Evolutionary conservation across 2,329 filamentous ascomycete genomes (phyloP), one percentile per base, ranked within the genome.

Genomic region (Graphilbum sp.): DNA sequence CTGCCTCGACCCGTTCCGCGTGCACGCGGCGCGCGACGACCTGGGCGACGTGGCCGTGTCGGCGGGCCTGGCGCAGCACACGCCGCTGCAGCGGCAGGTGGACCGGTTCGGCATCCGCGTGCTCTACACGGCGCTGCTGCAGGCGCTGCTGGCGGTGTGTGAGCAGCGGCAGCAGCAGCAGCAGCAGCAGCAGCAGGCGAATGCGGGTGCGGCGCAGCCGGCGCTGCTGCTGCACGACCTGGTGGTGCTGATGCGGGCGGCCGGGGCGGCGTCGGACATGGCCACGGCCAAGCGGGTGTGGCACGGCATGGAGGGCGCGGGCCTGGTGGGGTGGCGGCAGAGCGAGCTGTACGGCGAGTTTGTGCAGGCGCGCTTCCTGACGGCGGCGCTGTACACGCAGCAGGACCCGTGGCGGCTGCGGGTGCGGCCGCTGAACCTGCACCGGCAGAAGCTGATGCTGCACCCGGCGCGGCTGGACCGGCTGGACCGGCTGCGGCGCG

Each of bases 1-100:
- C 25, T 61, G 65, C 5, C 54, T 86, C 9, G 73, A 81, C 41
- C 77, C 79, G 0, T 48, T 68, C 5, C 49, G 54, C 18, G 54
- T 73, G 16, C 59, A 67, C 37, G 51, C 55, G 17, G 54, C 65
- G 12, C 51, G 72, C 17, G 75, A 78, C 50, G 51, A 62, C 4
- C 55, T 57, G 11, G 50, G 63, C 27, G 57, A 61, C 15, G 43
- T 64, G 16, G 44, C 49, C 15, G 52, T 69, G 37, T 46, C 54
- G 4, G 40, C 47, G 13, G 64, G 53, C 46, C 66, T 59, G 49
- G 57, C 53, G 7, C 51, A 60, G 23, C 53, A 55, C 38, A 60
- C 61, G 1, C 52, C 59, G 21, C 45, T 62, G 30, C 49, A 52
- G 5, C 45, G 50, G 3, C 45, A 55, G 11, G 44, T 67, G 3